Conservation (phyloP, 1,284 basidiomycete genomes). For the Ganoderma boninense region DNA sequence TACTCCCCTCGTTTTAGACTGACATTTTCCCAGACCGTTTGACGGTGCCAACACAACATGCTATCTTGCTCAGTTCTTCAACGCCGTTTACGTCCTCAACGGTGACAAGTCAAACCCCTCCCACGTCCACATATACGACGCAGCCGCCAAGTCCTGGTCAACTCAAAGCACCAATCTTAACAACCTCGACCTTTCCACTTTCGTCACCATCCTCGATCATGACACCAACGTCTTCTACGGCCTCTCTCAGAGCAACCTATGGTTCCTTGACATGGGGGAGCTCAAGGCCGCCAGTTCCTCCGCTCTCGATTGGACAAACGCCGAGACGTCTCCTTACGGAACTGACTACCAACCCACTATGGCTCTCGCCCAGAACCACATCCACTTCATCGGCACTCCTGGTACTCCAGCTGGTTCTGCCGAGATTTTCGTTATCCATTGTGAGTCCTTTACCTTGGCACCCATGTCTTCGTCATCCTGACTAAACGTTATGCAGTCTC, state of each 20-base stretch:
- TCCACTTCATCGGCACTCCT: constrained; percentile 83
- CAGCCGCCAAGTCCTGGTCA: constrained; percentile 68
- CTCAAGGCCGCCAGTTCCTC: constrained; percentile 66
- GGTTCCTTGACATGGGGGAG: constrained; percentile 70
- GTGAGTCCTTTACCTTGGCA: constrained; percentile 51
- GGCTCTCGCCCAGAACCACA: constrained; percentile 82
- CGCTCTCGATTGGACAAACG: constrained; percentile 68
- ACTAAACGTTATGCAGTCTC: constrained; percentile 57
- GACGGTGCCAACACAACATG: constrained; percentile 72
- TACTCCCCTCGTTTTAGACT: constrained; percentile 5
- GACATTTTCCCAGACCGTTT: constrained; percentile 60
- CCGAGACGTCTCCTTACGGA: constrained; percentile 61
- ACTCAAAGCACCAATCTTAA: constrained; percentile 61
- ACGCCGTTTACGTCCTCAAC: constrained; percentile 83
- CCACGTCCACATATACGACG: constrained; percentile 75
- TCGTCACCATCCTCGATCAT: constrained; percentile 81
- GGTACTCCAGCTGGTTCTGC: constrained; percentile 70
- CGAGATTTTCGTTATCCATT: constrained; percentile 89
- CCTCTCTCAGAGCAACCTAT: constrained; percentile 66
- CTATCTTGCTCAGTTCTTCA: constrained; percentile 79
- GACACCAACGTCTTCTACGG: constrained; percentile 89
- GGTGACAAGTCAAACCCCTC: constrained; percentile 74
- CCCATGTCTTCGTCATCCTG: background rate
- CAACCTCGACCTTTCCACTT: constrained; percentile 62
- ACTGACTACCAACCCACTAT: constrained; percentile 73